Conservation (phyloP, 768 basidiomycete species). For the Dictyophora rubrovolvata region DNA sequence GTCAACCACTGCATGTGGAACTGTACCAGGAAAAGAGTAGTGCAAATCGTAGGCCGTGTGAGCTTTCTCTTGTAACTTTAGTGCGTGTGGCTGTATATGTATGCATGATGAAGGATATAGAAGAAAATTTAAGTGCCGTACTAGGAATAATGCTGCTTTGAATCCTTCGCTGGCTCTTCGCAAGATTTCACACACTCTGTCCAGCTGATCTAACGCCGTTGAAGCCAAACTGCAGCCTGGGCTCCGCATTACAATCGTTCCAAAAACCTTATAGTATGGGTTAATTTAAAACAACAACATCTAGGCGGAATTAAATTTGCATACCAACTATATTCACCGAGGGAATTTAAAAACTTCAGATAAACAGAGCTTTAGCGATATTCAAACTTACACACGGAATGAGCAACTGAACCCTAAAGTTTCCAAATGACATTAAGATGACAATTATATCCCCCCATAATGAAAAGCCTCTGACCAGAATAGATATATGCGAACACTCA, state of each 20-base stretch:
- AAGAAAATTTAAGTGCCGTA: background rate
- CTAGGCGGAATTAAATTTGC: background rate
- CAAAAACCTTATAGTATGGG: constrained; percentile 45
- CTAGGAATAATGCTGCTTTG: background rate
- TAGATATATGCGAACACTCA: constrained; percentile 55
- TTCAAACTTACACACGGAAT: constrained; percentile 2
- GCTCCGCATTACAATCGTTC: constrained; percentile 66
- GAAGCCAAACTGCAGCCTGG: constrained; percentile 71
- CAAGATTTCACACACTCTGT: constrained; percentile 56
- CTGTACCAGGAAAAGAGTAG: background rate
- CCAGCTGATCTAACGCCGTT: constrained; percentile 61
- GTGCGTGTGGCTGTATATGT: background rate
- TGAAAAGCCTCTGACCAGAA: constrained; percentile 20
- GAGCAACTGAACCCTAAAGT: constrained; percentile 2
- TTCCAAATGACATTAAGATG: background rate
- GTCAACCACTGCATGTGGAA: background rate
- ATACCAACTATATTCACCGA: background rate
- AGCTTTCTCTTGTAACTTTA: background rate
- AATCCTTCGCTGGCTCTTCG: background rate
- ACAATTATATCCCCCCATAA: background rate
- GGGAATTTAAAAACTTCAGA: too few species aligned
- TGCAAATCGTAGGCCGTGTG: constrained; percentile 1
- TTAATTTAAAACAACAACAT: background rate
- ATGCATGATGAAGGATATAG: background rate
- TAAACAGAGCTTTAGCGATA: too few species aligned